Evolutionary conservation across 352 stramenopile species (phyloP), one percentile per base, ranked within the genome.

Genomic region (Phytophthora citricola): DNA sequence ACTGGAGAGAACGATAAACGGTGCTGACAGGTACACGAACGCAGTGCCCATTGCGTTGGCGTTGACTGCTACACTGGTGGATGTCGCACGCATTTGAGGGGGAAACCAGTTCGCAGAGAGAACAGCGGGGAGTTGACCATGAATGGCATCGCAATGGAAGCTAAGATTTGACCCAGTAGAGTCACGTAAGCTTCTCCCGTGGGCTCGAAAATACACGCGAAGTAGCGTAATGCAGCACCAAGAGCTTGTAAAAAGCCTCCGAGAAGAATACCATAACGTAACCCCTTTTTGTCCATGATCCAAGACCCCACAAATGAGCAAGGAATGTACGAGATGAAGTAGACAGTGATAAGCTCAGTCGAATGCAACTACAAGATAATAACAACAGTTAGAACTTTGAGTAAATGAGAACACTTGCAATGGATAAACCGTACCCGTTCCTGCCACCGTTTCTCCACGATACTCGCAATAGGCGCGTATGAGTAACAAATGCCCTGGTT

Each of bases 401-500:
- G 8, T 46, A 46, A 20, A 8, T 20, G 10, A 15, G 27, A 27
- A 20, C 20, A 2, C 2, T 11, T 27, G 15, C 20, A 43, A 40
- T 52, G 4, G 10, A 45, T 11, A 22, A 47, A 34, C 71, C 75
- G 22, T 26, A 93, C 71, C 7, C 71, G 62, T 15, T 90, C 61
- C 20, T 78, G 26, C 85, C 85, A 93, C 1, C 72, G 76, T 15
- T 65, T 62, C 66, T 93, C 85, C 15, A 76, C 79, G 17, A 91
- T 80, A 36, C 75, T 85, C 17, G 81, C 81, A 47, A 93, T 89
- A 4, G 85, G 85, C 15, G 85, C 85, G 52, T 92, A 93, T 22
- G 85, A 90, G 69, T 90, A 91, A 66, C 85, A 93, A 49, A 93
- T 85, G 22, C 76, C 81, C 50, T 91, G 85, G 55, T 93, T 93